Percentiles rank a stretch among this genome's conserved stretches.
phyloP scores from a whole-genome alignment of 2,329 filamentous ascomycete species.

The Pestalotiopsis sp. region DNA sequence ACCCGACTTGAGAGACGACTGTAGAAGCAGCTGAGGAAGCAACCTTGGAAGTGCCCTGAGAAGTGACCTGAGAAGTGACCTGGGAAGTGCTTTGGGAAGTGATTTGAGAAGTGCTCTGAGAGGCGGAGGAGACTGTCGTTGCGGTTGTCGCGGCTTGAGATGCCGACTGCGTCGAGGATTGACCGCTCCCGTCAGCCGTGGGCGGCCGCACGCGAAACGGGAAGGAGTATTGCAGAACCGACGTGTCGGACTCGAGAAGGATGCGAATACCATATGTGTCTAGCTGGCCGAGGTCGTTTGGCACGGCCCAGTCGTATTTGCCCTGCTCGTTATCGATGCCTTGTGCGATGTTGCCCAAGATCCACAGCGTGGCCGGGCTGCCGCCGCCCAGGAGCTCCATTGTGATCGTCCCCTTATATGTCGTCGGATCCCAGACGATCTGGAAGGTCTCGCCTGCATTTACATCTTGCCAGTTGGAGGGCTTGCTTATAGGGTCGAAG shows the following conservation, averaged over 20 bases:
- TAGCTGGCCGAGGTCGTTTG: neutral
- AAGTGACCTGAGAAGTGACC: neutral
- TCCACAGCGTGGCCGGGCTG: neutral
- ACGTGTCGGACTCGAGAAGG: neutral
- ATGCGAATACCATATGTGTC: conserved; percentile 5
- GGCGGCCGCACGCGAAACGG: neutral
- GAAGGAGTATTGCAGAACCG: conserved; percentile 1
- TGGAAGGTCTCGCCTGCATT: neutral
- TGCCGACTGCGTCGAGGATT: neutral
- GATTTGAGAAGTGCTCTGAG: neutral
- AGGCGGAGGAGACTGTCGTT: neutral
- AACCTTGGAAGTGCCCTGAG: no score
- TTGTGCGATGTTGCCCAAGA: neutral
- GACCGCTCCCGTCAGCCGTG: neutral
- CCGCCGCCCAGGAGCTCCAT: conserved; percentile 1
- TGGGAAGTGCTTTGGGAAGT: neutral
- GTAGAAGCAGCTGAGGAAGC: no score
- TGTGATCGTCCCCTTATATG: neutral
- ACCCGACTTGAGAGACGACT: neutral
- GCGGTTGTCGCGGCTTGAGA: neutral
- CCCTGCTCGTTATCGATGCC: neutral
- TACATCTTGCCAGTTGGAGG: conserved; percentile 1
- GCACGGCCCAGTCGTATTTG: neutral
- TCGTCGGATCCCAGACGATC: neutral
- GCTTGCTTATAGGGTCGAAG: neutral